These are phyloP conservation scores for Zygnema circumcarinatum DNA, from an alignment of 139 green algal genomes.

Conservation along the genomic window DNA sequence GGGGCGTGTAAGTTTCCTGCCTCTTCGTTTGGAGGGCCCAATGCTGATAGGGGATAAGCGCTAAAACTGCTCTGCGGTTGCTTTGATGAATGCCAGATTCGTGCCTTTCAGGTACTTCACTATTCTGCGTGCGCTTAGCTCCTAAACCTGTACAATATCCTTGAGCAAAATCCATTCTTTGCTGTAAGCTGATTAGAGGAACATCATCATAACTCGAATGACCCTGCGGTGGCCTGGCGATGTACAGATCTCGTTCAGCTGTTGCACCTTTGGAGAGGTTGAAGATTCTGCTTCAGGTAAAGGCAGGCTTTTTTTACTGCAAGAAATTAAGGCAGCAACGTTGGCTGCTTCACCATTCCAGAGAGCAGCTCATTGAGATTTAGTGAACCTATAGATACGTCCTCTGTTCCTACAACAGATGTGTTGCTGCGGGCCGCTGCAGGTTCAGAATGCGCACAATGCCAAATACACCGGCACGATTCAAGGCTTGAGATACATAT, in stretches of 20 bases:
- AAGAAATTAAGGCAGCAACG: neutral
- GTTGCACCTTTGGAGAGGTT: conserved; percentile 95
- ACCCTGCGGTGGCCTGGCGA: no score
- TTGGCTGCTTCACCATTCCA: neutral
- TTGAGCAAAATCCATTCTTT: no score
- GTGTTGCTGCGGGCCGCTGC: conserved; percentile 9
- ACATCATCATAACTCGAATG: no score
- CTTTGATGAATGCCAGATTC: neutral
- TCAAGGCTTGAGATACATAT: conserved; percentile 75
- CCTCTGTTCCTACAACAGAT: conserved; percentile 3
- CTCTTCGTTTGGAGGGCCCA: neutral
- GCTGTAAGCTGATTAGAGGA: no score
- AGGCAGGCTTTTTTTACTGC: neutral
- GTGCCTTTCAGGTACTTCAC: neutral
- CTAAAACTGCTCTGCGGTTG: neutral
- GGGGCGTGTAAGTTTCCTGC: conserved; percentile 40
- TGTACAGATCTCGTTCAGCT: conserved; percentile 91
- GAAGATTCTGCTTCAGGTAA: conserved; percentile 89
- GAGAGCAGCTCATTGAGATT: neutral
- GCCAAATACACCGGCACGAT: conserved; percentile 86
- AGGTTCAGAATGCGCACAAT: conserved; percentile 88
- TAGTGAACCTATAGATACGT: neutral
- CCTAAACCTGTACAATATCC: no score
- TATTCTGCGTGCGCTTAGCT: no score
- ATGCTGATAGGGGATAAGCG: neutral